Base-by-base conservation (phyloP, 306 rosid genomes). In the Lathyrus aphaca region DNA sequence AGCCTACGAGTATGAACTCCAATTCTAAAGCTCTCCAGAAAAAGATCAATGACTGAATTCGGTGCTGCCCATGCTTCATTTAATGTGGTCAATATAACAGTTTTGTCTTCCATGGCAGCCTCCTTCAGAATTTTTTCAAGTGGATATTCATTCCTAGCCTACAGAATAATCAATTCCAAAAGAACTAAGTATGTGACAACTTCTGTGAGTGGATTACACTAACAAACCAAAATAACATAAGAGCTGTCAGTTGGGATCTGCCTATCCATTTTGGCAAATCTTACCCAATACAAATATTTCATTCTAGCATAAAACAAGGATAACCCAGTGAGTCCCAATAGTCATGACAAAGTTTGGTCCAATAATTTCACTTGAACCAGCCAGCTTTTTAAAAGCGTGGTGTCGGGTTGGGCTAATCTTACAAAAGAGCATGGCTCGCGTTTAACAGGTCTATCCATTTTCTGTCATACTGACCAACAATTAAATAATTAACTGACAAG, bases 1-100 rank as follows among this genome's bases (percentile, higher is more conserved):
- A 94, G 92, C 83, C 80, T 60, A 50, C 48, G 80, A 12, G 97
- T 94, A 35, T 44, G 86, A 51, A 78, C 81, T 67, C 96, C 97
- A 77, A 84, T 84, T 87, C 86, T 88, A 74, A 94, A 91, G 83
- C 99, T 91, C 83, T 91, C 96, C 8, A 91, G 92, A 62, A 94
- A 94, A 58, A 94, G 95, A 83, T 94, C 97, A 61, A 94, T 39
- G 27, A 90, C 69, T 2, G 97, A 90, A 81, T 83, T 77, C 19
- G 86, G 89, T 80, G 95, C 82, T 25, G 96, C 98, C 98, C 98
- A 94, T 45, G 98, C 97, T 77, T 90, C 95, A 73, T 94, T 90
- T 72, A 94, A 81, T 39, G 98, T 88, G 40, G 98, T 90, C 76
- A 94, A 75, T 69, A 94, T 90, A 69, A 94, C 97, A 65, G 98